A percentile compares a stretch with the other conserved stretches of the same genome.
phyloP scores from a whole-genome alignment of 2,329 filamentous ascomycete species.

The Botrytis elliptica region DNA sequence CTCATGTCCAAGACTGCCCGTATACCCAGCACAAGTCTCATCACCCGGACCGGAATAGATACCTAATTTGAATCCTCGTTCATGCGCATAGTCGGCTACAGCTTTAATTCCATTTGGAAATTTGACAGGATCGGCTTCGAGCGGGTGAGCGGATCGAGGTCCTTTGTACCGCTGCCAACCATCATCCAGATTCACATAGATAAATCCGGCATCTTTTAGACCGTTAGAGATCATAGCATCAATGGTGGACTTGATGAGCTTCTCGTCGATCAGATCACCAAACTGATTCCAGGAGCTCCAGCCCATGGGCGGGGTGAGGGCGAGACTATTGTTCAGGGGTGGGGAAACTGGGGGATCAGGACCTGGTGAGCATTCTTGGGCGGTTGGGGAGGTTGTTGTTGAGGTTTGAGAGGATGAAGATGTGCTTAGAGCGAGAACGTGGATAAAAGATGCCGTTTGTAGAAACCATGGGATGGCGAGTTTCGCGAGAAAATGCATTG shows the following conservation, averaged over 20 bases:
- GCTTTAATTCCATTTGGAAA: slow-evolving; percentile 12
- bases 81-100: slow-evolving; percentile 9
- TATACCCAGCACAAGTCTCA: slow-evolving; percentile 29
- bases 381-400: neutral
- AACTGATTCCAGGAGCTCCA: slow-evolving; percentile 56
- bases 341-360: neutral
- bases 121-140: slow-evolving; percentile 3
- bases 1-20: slow-evolving; percentile 57
- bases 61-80: slow-evolving; percentile 52
- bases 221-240: neutral
- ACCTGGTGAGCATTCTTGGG: neutral
- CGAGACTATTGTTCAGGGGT: slow-evolving; percentile 40
- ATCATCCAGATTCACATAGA: slow-evolving; percentile 8
- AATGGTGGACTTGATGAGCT: neutral
- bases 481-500: neutral
- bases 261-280: slow-evolving; percentile 47
- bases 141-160: neutral
- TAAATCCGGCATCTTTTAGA: neutral
- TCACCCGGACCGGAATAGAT: slow-evolving; percentile 59
- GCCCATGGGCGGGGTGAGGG: slow-evolving; percentile 47
- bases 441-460: neutral
- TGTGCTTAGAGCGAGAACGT: neutral
- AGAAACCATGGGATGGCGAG: neutral
- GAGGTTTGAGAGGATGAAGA: neutral
- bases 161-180: slow-evolving; percentile 11